Percentiles rank a stretch among this genome's conserved stretches.
These are phyloP conservation scores for Dactylellina parvicollis DNA, from an alignment of 2,329 filamentous ascomycete genomes.

Conservation along the genomic window DNA sequence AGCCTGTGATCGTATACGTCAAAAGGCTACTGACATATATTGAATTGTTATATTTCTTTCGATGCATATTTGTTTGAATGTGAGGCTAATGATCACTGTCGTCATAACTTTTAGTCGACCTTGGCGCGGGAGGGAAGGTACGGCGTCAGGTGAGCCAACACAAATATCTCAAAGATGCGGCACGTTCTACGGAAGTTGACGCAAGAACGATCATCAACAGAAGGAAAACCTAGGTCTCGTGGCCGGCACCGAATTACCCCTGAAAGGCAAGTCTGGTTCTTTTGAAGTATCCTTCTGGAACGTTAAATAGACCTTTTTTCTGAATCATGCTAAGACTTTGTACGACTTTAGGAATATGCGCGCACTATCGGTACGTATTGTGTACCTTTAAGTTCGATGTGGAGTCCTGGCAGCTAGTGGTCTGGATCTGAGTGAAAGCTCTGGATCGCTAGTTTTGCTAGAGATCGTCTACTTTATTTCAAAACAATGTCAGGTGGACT, in stretches of 20 bases:
- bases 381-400: conserved; percentile 28
- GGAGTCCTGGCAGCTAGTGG: not conserved
- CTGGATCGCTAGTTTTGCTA: conserved; percentile 34
- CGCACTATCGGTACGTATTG: conserved; percentile 51
- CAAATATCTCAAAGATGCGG: conserved; percentile 40
- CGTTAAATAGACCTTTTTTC: conserved; percentile 16
- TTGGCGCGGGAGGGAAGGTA: conserved; percentile 37
- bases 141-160: conserved; percentile 53
- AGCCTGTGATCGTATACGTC: conserved; percentile 22
- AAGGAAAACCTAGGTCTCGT: conserved; percentile 54
- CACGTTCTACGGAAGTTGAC: conserved; percentile 28
- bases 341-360: conserved; percentile 50
- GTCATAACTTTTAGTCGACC: conserved; percentile 48
- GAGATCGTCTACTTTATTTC: conserved; percentile 19
- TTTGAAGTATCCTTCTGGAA: conserved; percentile 33
- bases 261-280: conserved; percentile 50
- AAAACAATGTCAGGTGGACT: conserved; percentile 47
- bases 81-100: conserved; percentile 51
- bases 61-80: not conserved
- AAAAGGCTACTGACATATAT: conserved; percentile 6
- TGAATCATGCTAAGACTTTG: conserved; percentile 35
- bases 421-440: conserved; percentile 48
- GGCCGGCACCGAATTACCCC: conserved; percentile 55
- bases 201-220: conserved; percentile 36
- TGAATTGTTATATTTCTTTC: not conserved